phyloP scores from a whole-genome alignment of 306 rosid species.

The Casuarina glauca region DNA sequence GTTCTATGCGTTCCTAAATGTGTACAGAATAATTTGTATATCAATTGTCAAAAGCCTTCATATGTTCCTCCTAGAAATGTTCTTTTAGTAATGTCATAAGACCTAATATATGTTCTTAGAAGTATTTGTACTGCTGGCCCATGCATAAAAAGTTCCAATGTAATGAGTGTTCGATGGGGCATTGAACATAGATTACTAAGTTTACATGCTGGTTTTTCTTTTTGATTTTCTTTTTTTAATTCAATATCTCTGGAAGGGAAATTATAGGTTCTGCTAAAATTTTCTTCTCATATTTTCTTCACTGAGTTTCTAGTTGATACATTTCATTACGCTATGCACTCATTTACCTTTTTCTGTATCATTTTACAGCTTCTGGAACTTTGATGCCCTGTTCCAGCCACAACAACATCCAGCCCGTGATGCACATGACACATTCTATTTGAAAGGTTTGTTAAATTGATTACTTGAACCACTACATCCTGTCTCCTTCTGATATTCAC shows the following conservation, averaged over 20 bases:
- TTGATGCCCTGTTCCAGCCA: constrained; percentile 93
- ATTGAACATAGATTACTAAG: background rate
- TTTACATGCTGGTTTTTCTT: background rate
- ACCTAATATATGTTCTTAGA: background rate
- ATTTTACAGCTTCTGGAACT: constrained; percentile 86
- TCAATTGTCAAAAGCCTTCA: background rate
- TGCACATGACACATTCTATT: constrained; percentile 91
- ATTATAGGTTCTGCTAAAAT: background rate
- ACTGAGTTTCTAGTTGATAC: background rate
- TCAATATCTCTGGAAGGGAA: background rate
- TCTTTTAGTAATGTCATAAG: background rate
- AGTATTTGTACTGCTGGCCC: background rate
- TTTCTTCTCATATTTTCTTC: background rate
- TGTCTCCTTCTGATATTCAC: constrained; percentile 25
- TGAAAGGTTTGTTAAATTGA: constrained; percentile 46
- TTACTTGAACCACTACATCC: constrained; percentile 23
- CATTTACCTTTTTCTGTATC: constrained; percentile 18
- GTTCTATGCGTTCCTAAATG: background rate
- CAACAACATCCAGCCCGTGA: constrained; percentile 99
- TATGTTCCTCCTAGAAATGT: background rate
- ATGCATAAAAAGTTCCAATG: background rate
- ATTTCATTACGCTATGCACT: background rate
- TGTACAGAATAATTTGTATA: background rate
- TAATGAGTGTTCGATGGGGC: background rate
- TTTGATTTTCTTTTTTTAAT: background rate